Base-by-base conservation (phyloP, 192 early-diverging fungal genomes). In the Glomus cerebriforme region DNA sequence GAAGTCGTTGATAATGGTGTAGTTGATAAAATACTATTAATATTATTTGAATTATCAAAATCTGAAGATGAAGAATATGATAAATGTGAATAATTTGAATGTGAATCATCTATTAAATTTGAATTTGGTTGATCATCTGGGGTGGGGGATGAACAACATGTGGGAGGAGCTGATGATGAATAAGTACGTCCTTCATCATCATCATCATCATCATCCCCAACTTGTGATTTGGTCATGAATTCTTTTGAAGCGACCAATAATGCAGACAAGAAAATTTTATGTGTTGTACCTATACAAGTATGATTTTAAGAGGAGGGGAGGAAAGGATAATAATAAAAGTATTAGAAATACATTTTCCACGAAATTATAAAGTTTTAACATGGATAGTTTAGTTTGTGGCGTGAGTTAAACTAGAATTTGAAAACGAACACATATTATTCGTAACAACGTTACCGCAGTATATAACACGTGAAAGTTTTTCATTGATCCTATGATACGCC, bases 201-300 rank as follows among this genome's bases (percentile, higher is more conserved):
- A 27, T 27, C 31, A 0, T 43, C 73, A n/a, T 17, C 13, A 34
- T 35, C 31, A 19, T 29, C 24, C 27, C 22, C 31, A 0, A 32
- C 73, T 59, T 77, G 77, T 8, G 43, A 32, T 26, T 59, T 80
- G 6, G 27, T 79, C 22, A 59, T 64, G 32, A 81, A 81, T 29
- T 78, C 75, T 68, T 85, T 85, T 9, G 81, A 82, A 6, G 83
- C 81, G 2, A 81, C 76, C 9, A 85, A 43, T n/a, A 85, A 26
- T 37, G 83, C 72, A 1, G 83, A 82, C 5, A 85, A 22, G 32
- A 82, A 73, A 34, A 82, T 81, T 66, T 80, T 58, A 77, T 85
- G 83, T 19, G 71, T 77, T 7, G 83, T 85, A 54, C 80, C 83
- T 85, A 80, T 5, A 60, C 32, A 29, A 32, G 37, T n/a, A n/a